These are phyloP conservation scores for Chlorella vulgaris DNA, from an alignment of 139 green algal species.

Conservation along the genomic window DNA sequence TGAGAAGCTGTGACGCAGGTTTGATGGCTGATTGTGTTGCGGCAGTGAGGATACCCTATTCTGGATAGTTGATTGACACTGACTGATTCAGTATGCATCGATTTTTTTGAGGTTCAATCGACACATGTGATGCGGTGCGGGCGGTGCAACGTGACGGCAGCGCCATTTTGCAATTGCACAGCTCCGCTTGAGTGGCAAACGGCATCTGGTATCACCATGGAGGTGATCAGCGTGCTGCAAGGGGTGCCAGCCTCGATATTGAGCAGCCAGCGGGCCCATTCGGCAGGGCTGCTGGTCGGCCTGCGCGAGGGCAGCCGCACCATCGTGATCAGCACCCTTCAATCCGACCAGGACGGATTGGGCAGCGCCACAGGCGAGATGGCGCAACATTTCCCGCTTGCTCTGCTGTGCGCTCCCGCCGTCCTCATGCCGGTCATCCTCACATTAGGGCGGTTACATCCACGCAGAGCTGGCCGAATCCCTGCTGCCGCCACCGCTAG, in stretches of 20 bases:
- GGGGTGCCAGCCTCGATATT: slow-evolving; percentile 1
- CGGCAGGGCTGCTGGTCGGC: not conserved
- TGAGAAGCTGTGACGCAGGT: too few relatives aligned
- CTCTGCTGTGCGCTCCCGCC: not conserved
- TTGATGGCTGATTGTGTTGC: too few relatives aligned
- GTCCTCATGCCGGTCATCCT: too few relatives aligned
- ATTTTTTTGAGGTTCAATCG: too few relatives aligned
- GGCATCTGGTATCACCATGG: not conserved
- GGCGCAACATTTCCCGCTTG: not conserved
- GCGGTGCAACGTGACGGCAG: too few relatives aligned
- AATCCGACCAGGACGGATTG: slow-evolving; percentile 10
- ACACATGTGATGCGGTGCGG: too few relatives aligned
- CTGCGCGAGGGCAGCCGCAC: slow-evolving; percentile 8
- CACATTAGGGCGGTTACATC: too few relatives aligned
- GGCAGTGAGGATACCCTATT: too few relatives aligned
- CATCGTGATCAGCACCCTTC: not conserved
- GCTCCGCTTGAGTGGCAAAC: too few relatives aligned
- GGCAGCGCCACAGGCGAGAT: slow-evolving; percentile 8
- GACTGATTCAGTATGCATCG: too few relatives aligned
- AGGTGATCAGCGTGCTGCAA: not conserved
- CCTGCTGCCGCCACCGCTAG: slow-evolving; percentile 18
- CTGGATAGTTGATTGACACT: too few relatives aligned
- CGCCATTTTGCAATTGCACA: too few relatives aligned
- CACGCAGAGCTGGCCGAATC: slow-evolving; percentile 8
- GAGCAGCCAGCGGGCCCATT: not conserved